Evolutionary conservation across 495 filamentous ascomycete species (phyloP), one percentile per base, ranked within the genome.

Genomic region (Talaromyces borbonicus): DNA sequence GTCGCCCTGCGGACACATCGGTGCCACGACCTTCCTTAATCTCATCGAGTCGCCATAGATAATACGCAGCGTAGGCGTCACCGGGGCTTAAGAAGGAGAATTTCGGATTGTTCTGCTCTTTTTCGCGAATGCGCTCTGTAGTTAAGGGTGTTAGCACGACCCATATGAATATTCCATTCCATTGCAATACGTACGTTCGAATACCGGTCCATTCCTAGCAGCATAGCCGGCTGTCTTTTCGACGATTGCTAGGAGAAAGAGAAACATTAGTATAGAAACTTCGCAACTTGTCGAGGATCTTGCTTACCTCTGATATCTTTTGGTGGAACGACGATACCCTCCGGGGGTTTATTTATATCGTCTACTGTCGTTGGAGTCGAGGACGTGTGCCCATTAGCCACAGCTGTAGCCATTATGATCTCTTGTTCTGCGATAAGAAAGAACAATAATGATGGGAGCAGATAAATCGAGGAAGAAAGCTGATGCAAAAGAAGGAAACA

Each of bases 181-280:
- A 14, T 8, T 27, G 30, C 19, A 48, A 48, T 5, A 62, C 69
- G 49, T 56, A 80, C 78, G 76, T 77, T 92, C 90, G 60, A 97
- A 94, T 22, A 82, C 75, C 15, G 75, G 49, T 16, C 89, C 88
- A 60, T 95, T 71, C 82, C 63, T 81, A 56, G 81, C 82, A 32
- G 95, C 88, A 59, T 90, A 95, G 15, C 89, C 89, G 25, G 90
- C 90, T n/a, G 90, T 95, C 66, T 94, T 96, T 62, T 96, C 90
- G 54, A 95, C 80, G 51, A 90, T 83, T 2, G 71, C 74, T 80
- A 48, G 31, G 44, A 45, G 30, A 36, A 25, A 39, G 18, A 27
- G 9, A 39, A 22, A 29, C 25, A 49, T 72, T 64, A 75, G 64
- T 48, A 40, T 9, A 26, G 25, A 32, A 18, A 9, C 20, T 30